phyloP scores from a whole-genome alignment of 306 rosid species.

The Geum urbanum region DNA sequence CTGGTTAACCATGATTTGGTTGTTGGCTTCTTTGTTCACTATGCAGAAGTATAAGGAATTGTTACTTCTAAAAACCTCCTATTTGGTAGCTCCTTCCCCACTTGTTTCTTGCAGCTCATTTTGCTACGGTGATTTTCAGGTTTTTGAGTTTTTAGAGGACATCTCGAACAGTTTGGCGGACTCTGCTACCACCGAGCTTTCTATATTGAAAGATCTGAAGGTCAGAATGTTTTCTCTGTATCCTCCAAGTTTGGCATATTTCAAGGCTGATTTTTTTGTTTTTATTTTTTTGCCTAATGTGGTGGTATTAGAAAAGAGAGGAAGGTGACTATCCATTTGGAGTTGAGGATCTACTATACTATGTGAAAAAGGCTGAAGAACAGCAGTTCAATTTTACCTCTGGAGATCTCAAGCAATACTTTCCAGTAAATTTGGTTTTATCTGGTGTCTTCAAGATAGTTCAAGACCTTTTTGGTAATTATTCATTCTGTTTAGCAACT shows the following conservation, averaged over 20 bases:
- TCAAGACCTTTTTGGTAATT: slow-evolving; percentile 86
- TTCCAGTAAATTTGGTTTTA: slow-evolving; percentile 78
- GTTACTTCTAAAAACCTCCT: neutral
- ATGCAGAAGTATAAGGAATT: neutral
- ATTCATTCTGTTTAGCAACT: neutral
- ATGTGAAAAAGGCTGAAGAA: slow-evolving; percentile 67
- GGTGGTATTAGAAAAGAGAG: slow-evolving; percentile 64
- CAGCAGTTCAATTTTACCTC: slow-evolving; percentile 65
- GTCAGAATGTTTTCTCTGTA: slow-evolving; percentile 21
- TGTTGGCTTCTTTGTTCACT: neutral
- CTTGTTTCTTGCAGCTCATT: slow-evolving; percentile 19
- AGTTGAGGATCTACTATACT: slow-evolving; percentile 76
- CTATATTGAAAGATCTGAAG: slow-evolving; percentile 74
- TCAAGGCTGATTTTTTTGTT: slow-evolving; percentile 30
- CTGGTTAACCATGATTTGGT: neutral
- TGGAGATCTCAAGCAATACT: slow-evolving; percentile 79
- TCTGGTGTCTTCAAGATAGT: slow-evolving; percentile 86
- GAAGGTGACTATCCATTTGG: slow-evolving; percentile 92
- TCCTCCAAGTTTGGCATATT: slow-evolving; percentile 23
- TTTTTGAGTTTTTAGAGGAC: slow-evolving; percentile 85
- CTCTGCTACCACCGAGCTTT: slow-evolving; percentile 69
- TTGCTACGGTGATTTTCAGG: slow-evolving; percentile 41
- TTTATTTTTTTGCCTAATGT: slow-evolving; percentile 29
- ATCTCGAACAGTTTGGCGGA: slow-evolving; percentile 62
- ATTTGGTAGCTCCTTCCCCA: neutral